Conservation (phyloP, 306 rosid species). For the Vachellia pachyceras region DNA sequence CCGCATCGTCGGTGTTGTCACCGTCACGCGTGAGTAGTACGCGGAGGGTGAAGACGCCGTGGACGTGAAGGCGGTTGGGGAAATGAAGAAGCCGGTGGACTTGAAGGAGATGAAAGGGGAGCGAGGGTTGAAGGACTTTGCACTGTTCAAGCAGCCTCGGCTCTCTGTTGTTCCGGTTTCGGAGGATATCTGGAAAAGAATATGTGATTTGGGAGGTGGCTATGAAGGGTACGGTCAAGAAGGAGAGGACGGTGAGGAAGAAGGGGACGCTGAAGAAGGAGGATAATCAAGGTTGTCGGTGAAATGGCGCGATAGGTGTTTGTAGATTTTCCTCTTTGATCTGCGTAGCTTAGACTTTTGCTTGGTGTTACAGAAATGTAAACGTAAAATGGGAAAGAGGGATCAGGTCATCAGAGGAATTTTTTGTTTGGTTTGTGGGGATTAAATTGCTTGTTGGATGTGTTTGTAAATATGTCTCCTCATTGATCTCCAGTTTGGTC, state of each 20-base stretch:
- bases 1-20: constrained; percentile 77
- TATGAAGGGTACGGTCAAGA: constrained; percentile 65
- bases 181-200: constrained; percentile 51
- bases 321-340: constrained; percentile 29
- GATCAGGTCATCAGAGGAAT: background rate
- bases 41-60: constrained; percentile 44
- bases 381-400: background rate
- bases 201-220: constrained; percentile 78
- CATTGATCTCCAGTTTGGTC: background rate
- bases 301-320: constrained; percentile 27
- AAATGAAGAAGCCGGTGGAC: constrained; percentile 77
- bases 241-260: background rate
- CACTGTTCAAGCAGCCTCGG: constrained; percentile 70
- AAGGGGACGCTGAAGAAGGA: background rate
- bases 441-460: background rate
- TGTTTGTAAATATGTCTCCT: background rate
- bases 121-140: constrained; percentile 53
- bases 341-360: background rate
- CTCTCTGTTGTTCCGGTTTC: constrained; percentile 81
- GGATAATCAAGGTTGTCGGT: background rate
- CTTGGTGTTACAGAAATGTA: background rate
- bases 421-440: background rate
- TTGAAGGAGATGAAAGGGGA: constrained; percentile 76
- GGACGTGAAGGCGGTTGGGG: constrained; percentile 77
- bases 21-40: constrained; percentile 67